Conservation (phyloP, 2,329 filamentous ascomycete species). For the Penicillium aurantiogriseum region DNA sequence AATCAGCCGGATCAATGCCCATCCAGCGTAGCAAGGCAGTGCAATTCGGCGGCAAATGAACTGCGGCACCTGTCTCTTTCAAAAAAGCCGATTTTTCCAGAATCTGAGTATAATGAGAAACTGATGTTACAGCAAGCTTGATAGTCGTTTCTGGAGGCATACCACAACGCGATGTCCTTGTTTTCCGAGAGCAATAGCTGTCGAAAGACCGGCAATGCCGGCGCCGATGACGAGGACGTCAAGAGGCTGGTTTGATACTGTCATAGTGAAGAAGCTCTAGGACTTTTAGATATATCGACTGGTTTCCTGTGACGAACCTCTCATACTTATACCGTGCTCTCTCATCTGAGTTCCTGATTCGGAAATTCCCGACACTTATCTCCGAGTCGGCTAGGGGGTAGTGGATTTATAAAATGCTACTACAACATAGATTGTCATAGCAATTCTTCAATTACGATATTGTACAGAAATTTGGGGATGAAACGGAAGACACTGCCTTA, state of each 20-base stretch:
- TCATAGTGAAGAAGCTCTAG: neutral
- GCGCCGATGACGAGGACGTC: slow-evolving; percentile 32
- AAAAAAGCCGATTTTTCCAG: slow-evolving; percentile 29
- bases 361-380: neutral
- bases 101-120: slow-evolving; percentile 20
- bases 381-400: neutral
- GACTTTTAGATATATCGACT: neutral
- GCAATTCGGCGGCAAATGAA: slow-evolving; percentile 30
- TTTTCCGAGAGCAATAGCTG: slow-evolving; percentile 34
- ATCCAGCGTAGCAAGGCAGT: slow-evolving; percentile 28
- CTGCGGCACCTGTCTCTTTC: slow-evolving; percentile 27
- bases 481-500: neutral
- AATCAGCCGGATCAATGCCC: slow-evolving; percentile 21
- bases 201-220: slow-evolving; percentile 35
- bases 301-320: neutral
- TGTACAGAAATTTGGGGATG: neutral
- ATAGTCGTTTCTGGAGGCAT: neutral
- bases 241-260: slow-evolving; percentile 2
- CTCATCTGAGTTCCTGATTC: neutral
- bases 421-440: neutral
- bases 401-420: neutral
- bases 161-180: slow-evolving; percentile 37
- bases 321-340: neutral
- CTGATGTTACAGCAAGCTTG: neutral
- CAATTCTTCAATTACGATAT: too few relatives aligned